phyloP scores from a whole-genome alignment of 2,329 filamentous ascomycete genomes.

The Zalaria sp. region DNA sequence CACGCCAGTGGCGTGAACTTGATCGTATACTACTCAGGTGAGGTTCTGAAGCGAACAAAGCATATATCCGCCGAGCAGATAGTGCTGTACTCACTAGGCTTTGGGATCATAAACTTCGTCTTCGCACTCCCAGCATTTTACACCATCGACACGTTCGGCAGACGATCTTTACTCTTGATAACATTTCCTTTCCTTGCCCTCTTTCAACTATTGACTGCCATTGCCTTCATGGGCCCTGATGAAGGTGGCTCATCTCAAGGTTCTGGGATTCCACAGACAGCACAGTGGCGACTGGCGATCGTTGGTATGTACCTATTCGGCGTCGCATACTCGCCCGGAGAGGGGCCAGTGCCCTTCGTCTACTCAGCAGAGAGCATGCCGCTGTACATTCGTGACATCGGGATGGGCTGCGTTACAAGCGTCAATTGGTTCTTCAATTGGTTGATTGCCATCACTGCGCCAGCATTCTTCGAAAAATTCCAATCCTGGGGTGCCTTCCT shows the following conservation, averaged over 20 bases:
- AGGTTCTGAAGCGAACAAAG: neutral
- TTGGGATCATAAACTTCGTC: slow-evolving; percentile 43
- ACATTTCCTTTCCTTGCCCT: slow-evolving; percentile 31
- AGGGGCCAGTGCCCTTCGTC: slow-evolving; percentile 27
- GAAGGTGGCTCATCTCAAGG: slow-evolving; percentile 29
- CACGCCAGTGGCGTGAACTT: neutral
- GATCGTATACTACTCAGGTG: neutral
- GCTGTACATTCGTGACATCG: slow-evolving; percentile 27
- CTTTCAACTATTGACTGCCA: slow-evolving; percentile 29
- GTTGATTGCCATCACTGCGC: slow-evolving; percentile 34
- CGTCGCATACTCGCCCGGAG: slow-evolving; percentile 33
- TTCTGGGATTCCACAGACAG: slow-evolving; percentile 9
- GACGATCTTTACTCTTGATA: slow-evolving; percentile 21
- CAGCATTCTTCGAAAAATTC: slow-evolving; percentile 30
- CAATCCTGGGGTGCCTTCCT: slow-evolving; percentile 36
- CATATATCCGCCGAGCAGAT: neutral
- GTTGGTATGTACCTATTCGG: slow-evolving; percentile 33
- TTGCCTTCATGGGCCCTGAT: slow-evolving; percentile 30
- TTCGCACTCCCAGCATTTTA: slow-evolving; percentile 45
- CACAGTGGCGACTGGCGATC: slow-evolving; percentile 22
- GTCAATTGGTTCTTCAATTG: slow-evolving; percentile 33
- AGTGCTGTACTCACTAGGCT: slow-evolving; percentile 26
- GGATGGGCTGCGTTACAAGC: slow-evolving; percentile 31
- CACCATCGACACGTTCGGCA: slow-evolving; percentile 28
- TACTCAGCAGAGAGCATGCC: slow-evolving; percentile 31